Percentiles rank a stretch among this genome's conserved stretches.
Conservation (phyloP, 2,329 filamentous ascomycete genomes). For the Sarocladium kiliense region DNA sequence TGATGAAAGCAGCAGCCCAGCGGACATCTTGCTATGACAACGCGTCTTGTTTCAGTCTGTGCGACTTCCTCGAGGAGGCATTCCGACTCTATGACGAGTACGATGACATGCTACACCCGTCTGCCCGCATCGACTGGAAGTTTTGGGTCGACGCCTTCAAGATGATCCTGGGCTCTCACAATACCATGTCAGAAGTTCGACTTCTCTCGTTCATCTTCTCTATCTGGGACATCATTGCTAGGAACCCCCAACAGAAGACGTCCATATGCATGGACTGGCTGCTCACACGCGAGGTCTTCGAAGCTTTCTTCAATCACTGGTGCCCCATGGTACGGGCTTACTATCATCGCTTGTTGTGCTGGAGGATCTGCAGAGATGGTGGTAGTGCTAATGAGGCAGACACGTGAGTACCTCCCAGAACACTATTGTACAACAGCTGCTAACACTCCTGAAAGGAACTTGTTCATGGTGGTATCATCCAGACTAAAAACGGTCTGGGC, state of each 20-base stretch:
- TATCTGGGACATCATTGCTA: constrained; percentile 68
- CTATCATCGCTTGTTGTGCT: constrained; percentile 85
- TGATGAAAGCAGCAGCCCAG: constrained; percentile 70
- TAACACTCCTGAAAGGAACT: constrained; percentile 46
- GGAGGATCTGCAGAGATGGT: constrained; percentile 76
- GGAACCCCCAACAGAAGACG: constrained; percentile 62
- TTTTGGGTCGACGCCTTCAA: constrained; percentile 83
- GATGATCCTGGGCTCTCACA: constrained; percentile 75
- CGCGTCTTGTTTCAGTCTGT: constrained; percentile 80
- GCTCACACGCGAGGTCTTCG: constrained; percentile 68
- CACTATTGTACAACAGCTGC: neutral
- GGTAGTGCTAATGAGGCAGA: constrained; percentile 62
- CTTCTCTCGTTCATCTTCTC: constrained; percentile 77
- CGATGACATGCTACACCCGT: constrained; percentile 33
- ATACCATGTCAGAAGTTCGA: constrained; percentile 85
- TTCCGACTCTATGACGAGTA: constrained; percentile 55
- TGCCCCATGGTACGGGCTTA: constrained; percentile 93
- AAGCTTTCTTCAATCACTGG: constrained; percentile 86
- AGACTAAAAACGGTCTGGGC: constrained; percentile 71
- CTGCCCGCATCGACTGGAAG: constrained; percentile 62
- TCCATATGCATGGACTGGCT: constrained; percentile 70
- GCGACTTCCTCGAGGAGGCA: constrained; percentile 83
- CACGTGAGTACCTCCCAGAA: constrained; percentile 45
- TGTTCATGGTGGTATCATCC: constrained; percentile 62
- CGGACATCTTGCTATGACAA: constrained; percentile 78